Base-by-base conservation (phyloP, 805 yeast genomes). In the Monosporozyma siamensis region DNA sequence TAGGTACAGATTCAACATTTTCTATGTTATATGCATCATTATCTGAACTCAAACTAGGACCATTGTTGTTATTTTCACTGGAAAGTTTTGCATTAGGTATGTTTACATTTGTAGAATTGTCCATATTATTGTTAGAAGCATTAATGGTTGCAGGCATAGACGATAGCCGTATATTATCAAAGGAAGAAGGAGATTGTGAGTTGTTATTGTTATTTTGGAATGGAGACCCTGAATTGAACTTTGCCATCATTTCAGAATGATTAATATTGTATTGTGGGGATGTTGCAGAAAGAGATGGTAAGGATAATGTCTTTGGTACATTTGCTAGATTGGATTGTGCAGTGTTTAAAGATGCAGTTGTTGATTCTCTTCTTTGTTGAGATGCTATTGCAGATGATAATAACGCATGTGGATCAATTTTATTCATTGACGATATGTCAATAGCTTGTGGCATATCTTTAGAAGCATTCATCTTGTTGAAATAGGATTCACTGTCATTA, bases 1-100 rank as follows among this genome's bases (percentile, higher is more conserved):
- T 53, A 1, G 66, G 64, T 1, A 52, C 48, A 2, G 65, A 56
- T 11, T 48, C 56, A 3, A 48, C 38, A 20, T 42, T 42, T 24
- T 45, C 48, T 17, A 38, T n/a, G 20, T 49, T 53, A 17, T 45
- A 30, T 20, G 48, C 21, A 38, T 42, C 23, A n/a, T 10, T 6
- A 5, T n/a, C 14, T 34, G 34, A 11, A 45, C 29, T 14, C 44
- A 43, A 17, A 42, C 47, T 32, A 34, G 39, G 38, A 21, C 15
- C 15, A 31, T 31, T 15, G 15, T 31, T 31, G 4, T 15, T 31
- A 17, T 31, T n/a, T n/a, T n/a, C n/a, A n/a, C n/a, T n/a, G n/a
- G n/a, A n/a, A n/a, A n/a, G n/a, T n/a, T n/a, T n/a, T n/a, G n/a
- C n/a, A n/a, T n/a, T n/a, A n/a, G n/a, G n/a, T n/a, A n/a, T n/a